A percentile compares a stretch with the other conserved stretches of the same genome.
phyloP scores from a whole-genome alignment of 2,329 filamentous ascomycete species.

The Apiospora arundinis region DNA sequence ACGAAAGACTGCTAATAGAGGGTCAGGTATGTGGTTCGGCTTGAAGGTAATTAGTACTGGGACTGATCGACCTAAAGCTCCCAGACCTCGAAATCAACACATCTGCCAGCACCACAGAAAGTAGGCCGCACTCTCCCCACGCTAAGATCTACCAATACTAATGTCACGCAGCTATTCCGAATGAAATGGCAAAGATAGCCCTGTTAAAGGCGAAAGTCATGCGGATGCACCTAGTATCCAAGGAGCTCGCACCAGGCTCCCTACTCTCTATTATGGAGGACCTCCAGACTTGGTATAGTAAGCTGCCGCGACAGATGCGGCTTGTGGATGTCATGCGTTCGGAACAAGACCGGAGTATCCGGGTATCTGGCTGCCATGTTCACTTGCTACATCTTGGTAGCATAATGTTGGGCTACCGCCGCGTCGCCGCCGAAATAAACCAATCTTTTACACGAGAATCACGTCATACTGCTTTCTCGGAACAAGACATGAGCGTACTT shows the following conservation, averaged over 20 bases:
- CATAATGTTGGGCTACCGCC: conserved; percentile 40
- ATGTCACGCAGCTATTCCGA: conserved; percentile 33
- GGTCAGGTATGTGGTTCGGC: background rate
- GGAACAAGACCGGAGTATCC: conserved; percentile 25
- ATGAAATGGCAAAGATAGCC: conserved; percentile 38
- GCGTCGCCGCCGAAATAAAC: conserved; percentile 37
- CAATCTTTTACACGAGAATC: conserved; percentile 3
- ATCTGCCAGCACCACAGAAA: conserved; percentile 30
- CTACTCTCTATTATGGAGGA: no score
- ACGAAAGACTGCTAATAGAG: conserved; percentile 31
- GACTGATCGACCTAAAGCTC: conserved; percentile 27
- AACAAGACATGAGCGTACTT: conserved; percentile 24
- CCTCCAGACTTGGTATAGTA: no score
- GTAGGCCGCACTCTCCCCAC: conserved; percentile 28
- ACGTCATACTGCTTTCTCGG: background rate
- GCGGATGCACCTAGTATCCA: no score
- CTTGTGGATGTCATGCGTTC: conserved; percentile 31
- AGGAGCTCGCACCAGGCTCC: no score
- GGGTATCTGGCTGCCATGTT: conserved; percentile 37
- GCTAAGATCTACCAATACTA: background rate
- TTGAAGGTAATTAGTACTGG: background rate
- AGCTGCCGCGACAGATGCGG: conserved; percentile 34
- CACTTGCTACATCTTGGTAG: conserved; percentile 42
- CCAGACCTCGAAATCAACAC: conserved; percentile 32
- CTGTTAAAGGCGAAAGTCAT: conserved; percentile 39